These are phyloP conservation scores for Pseudopediastrum boryanum DNA, from an alignment of 139 green algal species.

Conservation along the genomic window DNA sequence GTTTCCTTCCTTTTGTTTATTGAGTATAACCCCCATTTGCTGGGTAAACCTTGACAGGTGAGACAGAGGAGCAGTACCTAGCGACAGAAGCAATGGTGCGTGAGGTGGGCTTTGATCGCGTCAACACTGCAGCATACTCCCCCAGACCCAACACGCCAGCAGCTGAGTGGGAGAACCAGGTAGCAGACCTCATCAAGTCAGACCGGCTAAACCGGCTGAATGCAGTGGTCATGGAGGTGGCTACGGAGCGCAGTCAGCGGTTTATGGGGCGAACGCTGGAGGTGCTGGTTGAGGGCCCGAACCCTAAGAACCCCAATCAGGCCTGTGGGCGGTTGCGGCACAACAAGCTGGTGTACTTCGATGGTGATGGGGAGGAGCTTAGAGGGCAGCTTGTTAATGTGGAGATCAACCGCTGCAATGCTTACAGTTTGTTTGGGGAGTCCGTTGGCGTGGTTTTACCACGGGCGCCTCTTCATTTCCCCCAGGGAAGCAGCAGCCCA, in stretches of 20 bases:
- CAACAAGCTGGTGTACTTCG: slow-evolving; percentile 96
- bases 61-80: slow-evolving; percentile 96
- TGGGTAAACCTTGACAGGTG: slow-evolving; percentile 56
- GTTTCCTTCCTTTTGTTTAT: too few species aligned
- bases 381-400: slow-evolving; percentile 74
- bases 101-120: slow-evolving; percentile 92
- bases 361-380: slow-evolving; percentile 71
- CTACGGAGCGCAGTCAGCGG: slow-evolving; percentile 85
- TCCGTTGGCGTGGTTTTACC: slow-evolving; percentile 45
- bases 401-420: slow-evolving; percentile 67
- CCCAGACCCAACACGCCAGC: slow-evolving; percentile 92
- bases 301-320: slow-evolving; percentile 69
- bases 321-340: slow-evolving; percentile 85
- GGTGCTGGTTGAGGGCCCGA: slow-evolving; percentile 91
- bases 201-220: slow-evolving; percentile 95
- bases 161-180: slow-evolving; percentile 82
- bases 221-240: slow-evolving; percentile 83
- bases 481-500: not conserved
- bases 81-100: slow-evolving; percentile 82
- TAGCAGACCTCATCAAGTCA: slow-evolving; percentile 90
- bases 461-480: slow-evolving; percentile 6
- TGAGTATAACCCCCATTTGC: too few species aligned
- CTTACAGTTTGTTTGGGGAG: slow-evolving; percentile 79
- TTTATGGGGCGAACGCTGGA: slow-evolving; percentile 75
- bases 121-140: slow-evolving; percentile 94